Percentiles rank a stretch among this genome's conserved stretches.
Evolutionary conservation across 2,329 filamentous ascomycete species (phyloP).

Genomic region (Neopestalotiopsis rosae): DNA sequence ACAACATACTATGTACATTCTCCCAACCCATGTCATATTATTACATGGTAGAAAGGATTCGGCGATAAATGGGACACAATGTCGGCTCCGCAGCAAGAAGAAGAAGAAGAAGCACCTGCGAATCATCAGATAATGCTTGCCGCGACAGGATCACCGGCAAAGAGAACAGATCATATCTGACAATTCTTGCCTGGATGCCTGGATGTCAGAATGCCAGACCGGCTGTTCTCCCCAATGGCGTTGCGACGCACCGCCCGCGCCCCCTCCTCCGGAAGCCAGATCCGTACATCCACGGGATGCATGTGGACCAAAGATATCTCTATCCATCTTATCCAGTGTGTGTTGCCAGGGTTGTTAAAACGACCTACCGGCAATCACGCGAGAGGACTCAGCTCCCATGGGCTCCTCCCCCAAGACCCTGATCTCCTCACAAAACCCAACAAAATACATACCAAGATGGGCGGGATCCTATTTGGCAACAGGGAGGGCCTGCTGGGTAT

Average conservation of each 20-base stretch:
- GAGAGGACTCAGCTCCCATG: neutral
- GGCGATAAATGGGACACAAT: neutral
- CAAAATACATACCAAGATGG: neutral
- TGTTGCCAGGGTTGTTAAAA: neutral
- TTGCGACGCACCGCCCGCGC: neutral
- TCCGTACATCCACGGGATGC: slow-evolving; percentile 7
- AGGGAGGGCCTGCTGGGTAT: too few relatives aligned
- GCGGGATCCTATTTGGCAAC: neutral
- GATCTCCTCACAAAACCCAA: neutral
- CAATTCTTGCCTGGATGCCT: neutral
- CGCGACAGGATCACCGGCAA: neutral
- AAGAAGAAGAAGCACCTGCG: neutral
- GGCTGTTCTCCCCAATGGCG: neutral
- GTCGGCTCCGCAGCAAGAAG: neutral
- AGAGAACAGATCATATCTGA: neutral
- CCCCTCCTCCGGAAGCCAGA: slow-evolving; percentile 10
- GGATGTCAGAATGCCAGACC: neutral
- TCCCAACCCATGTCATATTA: neutral
- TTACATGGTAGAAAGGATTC: neutral
- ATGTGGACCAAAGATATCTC: slow-evolving; percentile 2
- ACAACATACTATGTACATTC: neutral
- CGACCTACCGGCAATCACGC: neutral
- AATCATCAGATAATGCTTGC: neutral
- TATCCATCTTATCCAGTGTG: neutral
- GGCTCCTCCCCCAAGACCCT: neutral